Base-by-base conservation (phyloP, 169 alveolate species). In the Perkinsus marinus region DNA sequence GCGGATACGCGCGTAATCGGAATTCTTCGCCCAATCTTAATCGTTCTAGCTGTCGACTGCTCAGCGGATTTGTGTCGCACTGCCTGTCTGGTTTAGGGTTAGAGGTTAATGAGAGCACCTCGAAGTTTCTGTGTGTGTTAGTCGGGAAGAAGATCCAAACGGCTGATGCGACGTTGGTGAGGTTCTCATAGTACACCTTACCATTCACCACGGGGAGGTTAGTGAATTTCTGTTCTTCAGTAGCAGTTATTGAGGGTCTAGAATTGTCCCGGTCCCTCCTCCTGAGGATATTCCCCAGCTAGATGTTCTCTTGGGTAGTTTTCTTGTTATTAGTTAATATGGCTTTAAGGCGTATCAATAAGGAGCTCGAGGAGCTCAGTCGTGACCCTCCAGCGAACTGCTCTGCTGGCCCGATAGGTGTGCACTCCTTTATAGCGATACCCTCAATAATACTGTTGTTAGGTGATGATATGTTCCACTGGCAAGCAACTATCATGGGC, bases 361-460 rank as follows among this genome's bases (percentile, higher is more conserved):
- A 57, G 98, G 99, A 99, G 96, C 96, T 98, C 41, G 96, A 96
- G 91, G 99, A 99, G 93, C 96, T 99, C 90, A 97, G 97, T 91
- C 97, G 97, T 93, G 99, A 99, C 94, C 99, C 99, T 68, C 99
- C 99, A 39, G 97, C 99, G 19, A 98, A 97, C 96, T 99, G 99
- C 95, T 97, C 99, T 68, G 79, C 99, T 41, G 99, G 99, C 22
- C 99, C 99, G 13, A 98, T 97, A 36, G 99, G 46, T 41, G 46
- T 10, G 46, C 10, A 41, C 10, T 41, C 19, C 46, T 41, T 10
- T 6, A 30, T 57, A 57, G 79, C 37, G 79, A 19, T 57, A 16
- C 22, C 26, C 17, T 43, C 17, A 43, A 57, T 57, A 2, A 16
- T 57, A 0, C 5, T 57, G 79, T 57, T 0, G 38, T 97, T 96